Evolutionary conservation across 1,284 basidiomycete genomes (phyloP).

Genomic region (Porodaedalea pini): DNA sequence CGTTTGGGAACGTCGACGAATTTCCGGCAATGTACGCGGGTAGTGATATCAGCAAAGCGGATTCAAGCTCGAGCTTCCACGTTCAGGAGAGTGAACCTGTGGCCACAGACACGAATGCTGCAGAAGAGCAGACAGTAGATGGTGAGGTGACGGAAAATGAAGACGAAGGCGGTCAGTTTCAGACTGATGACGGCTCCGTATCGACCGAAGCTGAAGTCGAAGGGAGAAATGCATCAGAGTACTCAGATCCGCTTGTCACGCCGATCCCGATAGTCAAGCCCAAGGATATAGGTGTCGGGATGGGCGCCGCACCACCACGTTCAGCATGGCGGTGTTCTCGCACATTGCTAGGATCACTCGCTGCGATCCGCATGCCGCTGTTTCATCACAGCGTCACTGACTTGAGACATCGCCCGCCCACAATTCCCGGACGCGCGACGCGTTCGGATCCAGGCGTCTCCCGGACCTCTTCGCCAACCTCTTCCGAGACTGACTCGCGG

Average conservation of each 20-base stretch:
- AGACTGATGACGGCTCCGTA: neutral
- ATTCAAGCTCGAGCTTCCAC: neutral
- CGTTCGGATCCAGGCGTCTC: neutral
- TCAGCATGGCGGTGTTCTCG: too few species aligned
- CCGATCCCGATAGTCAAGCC: neutral
- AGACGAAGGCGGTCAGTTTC: neutral
- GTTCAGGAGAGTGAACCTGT: neutral
- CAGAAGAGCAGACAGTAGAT: neutral
- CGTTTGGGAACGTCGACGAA: neutral
- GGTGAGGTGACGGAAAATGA: neutral
- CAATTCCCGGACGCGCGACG: neutral
- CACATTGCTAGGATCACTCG: too few species aligned
- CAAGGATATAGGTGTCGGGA: neutral
- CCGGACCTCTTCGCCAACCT: too few species aligned
- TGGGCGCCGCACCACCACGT: too few species aligned
- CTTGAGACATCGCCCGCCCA: neutral
- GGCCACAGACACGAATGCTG: neutral
- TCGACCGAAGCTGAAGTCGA: neutral
- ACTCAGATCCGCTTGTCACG: neutral
- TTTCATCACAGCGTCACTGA: too few species aligned
- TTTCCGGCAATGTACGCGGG: neutral
- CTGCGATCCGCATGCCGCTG: too few species aligned
- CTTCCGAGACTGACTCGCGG: too few species aligned
- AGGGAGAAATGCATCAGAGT: neutral
- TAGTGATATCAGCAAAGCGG: neutral